phyloP scores from a whole-genome alignment of 148 eudicot species.

The Dianthus caryophyllus region DNA sequence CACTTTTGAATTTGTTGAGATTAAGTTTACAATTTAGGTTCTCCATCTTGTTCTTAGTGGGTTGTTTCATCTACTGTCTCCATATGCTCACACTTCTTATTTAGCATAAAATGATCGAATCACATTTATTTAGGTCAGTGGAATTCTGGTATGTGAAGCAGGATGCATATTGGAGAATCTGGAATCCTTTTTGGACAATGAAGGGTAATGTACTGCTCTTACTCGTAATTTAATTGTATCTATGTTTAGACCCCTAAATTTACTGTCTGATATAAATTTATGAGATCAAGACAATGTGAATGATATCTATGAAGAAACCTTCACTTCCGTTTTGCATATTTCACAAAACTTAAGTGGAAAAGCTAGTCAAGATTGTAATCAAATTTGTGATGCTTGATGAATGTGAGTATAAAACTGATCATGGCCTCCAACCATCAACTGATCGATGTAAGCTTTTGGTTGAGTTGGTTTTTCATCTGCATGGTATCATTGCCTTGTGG shows the following conservation, averaged over 20 bases:
- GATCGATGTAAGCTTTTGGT: no score
- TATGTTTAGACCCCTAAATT: not conserved
- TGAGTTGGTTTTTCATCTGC: no score
- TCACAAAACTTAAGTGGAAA: not conserved
- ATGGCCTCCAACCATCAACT: no score
- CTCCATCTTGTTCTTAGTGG: constrained; percentile 1
- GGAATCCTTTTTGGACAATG: constrained; percentile 68
- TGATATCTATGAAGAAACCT: constrained; percentile 1
- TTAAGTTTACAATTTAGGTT: not conserved
- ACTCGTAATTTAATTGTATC: not conserved
- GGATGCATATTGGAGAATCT: constrained; percentile 98
- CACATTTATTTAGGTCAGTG: constrained; percentile 58
- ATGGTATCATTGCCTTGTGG: no score
- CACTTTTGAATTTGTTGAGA: no score
- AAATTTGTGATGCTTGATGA: not conserved
- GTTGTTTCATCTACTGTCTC: not conserved
- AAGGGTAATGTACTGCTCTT: constrained; percentile 59
- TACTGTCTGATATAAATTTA: not conserved
- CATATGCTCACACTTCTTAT: not conserved
- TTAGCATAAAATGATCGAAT: constrained; percentile 15
- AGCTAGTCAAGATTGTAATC: not conserved
- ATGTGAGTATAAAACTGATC: no score
- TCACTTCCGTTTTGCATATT: not conserved
- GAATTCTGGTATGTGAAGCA: constrained; percentile 94
- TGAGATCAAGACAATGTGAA: not conserved